Evolutionary conservation across 2,329 filamentous ascomycete genomes (phyloP).

Genomic region (Hirsutella minnesotensis): DNA sequence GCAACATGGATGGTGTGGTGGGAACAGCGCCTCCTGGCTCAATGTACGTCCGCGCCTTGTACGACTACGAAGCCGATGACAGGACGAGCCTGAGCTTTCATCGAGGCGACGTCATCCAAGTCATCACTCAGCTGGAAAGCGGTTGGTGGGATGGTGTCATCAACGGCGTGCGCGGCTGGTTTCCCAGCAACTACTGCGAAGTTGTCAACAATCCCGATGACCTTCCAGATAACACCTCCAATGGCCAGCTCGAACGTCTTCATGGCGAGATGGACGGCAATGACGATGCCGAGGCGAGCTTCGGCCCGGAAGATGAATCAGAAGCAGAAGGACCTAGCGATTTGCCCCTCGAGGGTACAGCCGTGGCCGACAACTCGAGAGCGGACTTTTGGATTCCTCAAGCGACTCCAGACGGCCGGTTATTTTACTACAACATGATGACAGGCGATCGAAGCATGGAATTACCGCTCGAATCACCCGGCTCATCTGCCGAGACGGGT

Average conservation of each 20-base stretch:
- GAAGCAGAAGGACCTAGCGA: constrained; percentile 47
- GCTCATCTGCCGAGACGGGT: constrained; percentile 66
- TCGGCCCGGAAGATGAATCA: constrained; percentile 55
- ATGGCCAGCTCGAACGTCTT: constrained; percentile 39
- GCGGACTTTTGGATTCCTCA: constrained; percentile 98
- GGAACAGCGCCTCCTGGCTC: constrained; percentile 49
- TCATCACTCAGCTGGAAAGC: constrained; percentile 94
- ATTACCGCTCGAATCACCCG: constrained; percentile 81
- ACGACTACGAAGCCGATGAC: constrained; percentile 97
- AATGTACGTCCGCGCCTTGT: constrained; percentile 90
- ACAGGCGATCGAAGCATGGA: constrained; percentile 94
- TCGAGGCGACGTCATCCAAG: constrained; percentile 94
- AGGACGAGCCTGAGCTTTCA: constrained; percentile 93
- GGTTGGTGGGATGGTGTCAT: constrained; percentile 99
- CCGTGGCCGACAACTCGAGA: constrained; percentile 57
- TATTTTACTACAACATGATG: constrained; percentile 98
- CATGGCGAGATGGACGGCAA: constrained; percentile 54
- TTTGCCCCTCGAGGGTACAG: constrained; percentile 57
- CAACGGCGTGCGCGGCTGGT: constrained; percentile 94
- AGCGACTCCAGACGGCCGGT: constrained; percentile 79
- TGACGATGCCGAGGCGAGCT: constrained; percentile 54
- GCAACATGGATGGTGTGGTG: constrained; percentile 48
- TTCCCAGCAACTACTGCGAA: constrained; percentile 97
- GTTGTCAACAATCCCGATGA: constrained; percentile 70
- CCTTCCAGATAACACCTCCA: constrained; percentile 48